phyloP scores from a whole-genome alignment of 1,284 basidiomycete species.

The Sanghuangporus baumii region DNA sequence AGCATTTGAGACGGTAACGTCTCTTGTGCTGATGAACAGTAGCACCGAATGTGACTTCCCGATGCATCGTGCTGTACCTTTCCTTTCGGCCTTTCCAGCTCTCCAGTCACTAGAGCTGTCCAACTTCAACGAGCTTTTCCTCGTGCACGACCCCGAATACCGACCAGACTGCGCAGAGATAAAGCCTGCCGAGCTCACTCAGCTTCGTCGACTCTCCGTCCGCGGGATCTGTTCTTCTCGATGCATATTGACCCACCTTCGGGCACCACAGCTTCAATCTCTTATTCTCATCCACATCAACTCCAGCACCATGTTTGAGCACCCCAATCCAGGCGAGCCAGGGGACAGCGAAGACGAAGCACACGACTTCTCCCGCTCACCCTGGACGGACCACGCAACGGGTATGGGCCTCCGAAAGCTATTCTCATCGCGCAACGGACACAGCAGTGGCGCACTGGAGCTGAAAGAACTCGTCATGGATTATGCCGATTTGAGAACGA shows the following conservation, averaged over 20 bases:
- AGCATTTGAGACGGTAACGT: constrained; percentile 31
- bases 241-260: constrained; percentile 52
- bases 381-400: constrained; percentile 67
- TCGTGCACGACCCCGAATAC: constrained; percentile 19
- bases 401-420: constrained; percentile 71
- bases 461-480: constrained; percentile 66
- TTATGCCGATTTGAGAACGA: constrained; percentile 72
- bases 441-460: constrained; percentile 46
- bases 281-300: constrained; percentile 63
- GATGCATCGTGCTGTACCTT: constrained; percentile 31
- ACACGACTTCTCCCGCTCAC: constrained; percentile 64
- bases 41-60: constrained; percentile 37
- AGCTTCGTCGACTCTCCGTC: constrained; percentile 49
- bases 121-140: constrained; percentile 46
- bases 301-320: constrained; percentile 41
- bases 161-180: constrained; percentile 27
- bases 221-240: constrained; percentile 57
- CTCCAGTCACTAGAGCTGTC: constrained; percentile 49
- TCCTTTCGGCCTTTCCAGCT: constrained; percentile 52
- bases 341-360: constrained; percentile 72
- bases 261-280: constrained; percentile 49
- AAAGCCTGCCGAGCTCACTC: constrained; percentile 33
- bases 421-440: constrained; percentile 27
- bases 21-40: constrained; percentile 18
- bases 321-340: constrained; percentile 36